phyloP scores from a whole-genome alignment of 805 yeast genomes.

The Cyberlindnera xylosilytica region DNA sequence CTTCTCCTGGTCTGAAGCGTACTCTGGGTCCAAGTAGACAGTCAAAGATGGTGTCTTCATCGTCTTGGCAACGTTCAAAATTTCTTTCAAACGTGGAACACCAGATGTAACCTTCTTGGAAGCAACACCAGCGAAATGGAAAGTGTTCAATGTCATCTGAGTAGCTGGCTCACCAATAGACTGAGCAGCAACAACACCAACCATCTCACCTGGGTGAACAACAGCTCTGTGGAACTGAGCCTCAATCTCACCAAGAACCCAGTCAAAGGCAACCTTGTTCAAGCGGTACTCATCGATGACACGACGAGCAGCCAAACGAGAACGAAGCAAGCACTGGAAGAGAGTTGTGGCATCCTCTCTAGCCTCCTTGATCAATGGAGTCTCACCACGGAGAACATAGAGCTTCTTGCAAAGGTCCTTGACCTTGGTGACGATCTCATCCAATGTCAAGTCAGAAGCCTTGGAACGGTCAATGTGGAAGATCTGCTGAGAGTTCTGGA shows the following conservation, averaged over 20 bases:
- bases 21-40: constrained; percentile 79
- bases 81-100: constrained; percentile 97
- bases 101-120: constrained; percentile 95
- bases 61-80: constrained; percentile 95
- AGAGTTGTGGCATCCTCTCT: constrained; percentile 88
- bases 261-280: constrained; percentile 82
- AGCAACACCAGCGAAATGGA: constrained; percentile 98
- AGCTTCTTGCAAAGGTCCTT: constrained; percentile 63
- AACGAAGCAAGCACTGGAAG: constrained; percentile 89
- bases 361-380: constrained; percentile 72
- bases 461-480: constrained; percentile 89
- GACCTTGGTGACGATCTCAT: constrained; percentile 75
- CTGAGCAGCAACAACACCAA: constrained; percentile 96
- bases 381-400: constrained; percentile 78
- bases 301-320: constrained; percentile 87
- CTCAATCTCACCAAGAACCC: constrained; percentile 95
- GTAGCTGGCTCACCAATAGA: constrained; percentile 98
- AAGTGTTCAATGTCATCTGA: constrained; percentile 95
- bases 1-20: constrained; percentile 84
- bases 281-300: constrained; percentile 87
- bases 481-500: constrained; percentile 96
- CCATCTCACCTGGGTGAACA: constrained; percentile 98
- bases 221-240: constrained; percentile 87
- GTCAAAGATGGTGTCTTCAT: constrained; percentile 99
- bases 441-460: constrained; percentile 85